Base-by-base conservation (phyloP, 2,329 filamentous ascomycete species). In the Akanthomyces muscarius region DNA sequence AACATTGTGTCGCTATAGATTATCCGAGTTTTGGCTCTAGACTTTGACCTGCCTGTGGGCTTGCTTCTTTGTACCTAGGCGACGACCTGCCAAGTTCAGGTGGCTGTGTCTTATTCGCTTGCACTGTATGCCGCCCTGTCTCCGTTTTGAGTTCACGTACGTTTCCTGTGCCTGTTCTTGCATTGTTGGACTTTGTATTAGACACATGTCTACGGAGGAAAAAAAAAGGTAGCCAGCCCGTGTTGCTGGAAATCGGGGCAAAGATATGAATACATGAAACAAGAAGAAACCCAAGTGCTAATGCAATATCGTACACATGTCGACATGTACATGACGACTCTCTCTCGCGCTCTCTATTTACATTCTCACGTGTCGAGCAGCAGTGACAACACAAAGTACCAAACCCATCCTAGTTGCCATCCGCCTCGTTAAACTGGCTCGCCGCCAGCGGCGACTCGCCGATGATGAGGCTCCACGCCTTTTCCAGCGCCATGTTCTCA, bases 401-500 rank as follows among this genome's bases (percentile, higher is more conserved):
- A 36, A 36, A 36, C 33, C 16, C n/a, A 4, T 21, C 4, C 44
- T 33, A 63, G 18, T 56, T 61, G 8, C 56, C 55, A 3, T 53
- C 55, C 13, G 18, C 21, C 50, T 60, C 57, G n/a, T 60, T 54
- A 21, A 45, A 62, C 52, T 58, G 42, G 36, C 45, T 56, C 38
- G 47, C 54, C 23, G 33, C 38, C 28, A 61, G 58, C 38, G 53
- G n/a, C n/a, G 41, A 28, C 18, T 63, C 23, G 44, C 47, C 53
- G 2, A 63, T 0, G 16, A 63, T 45, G n/a, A 63, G 18, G 11
- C 11, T 18, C 61, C 61, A 63, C 4, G 61, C 61, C 38, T 16
- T 52, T 25, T 63, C 14, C 7, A 63, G 61, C 10, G 54, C 61
- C 61, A 63, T 63, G 54, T 54, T 33, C 13, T n/a, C n/a, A n/a